Evolutionary conservation across 1,284 basidiomycete genomes (phyloP).

Genomic region (Fomes fomentarius): DNA sequence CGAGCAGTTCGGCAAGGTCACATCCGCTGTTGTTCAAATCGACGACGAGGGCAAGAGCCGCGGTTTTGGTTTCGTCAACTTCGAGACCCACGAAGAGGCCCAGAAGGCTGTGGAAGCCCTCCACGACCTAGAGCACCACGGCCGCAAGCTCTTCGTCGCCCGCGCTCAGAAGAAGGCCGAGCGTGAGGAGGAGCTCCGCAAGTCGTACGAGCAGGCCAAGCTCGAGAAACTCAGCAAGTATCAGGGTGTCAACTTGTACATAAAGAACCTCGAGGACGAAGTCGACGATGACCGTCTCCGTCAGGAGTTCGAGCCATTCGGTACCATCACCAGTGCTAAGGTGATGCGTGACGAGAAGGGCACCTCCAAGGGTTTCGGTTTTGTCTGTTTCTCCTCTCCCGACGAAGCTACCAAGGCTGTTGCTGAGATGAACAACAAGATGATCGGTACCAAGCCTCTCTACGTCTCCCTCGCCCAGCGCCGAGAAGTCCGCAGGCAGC

Average conservation of each 20-base stretch:
- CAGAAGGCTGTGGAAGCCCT: constrained; percentile 89
- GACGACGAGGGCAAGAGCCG: constrained; percentile 92
- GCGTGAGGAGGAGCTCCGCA: constrained; percentile 96
- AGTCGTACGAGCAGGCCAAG: constrained; percentile 94
- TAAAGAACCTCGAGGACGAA: constrained; percentile 97
- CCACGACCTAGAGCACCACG: constrained; percentile 86
- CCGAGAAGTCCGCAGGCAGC: constrained; percentile 97
- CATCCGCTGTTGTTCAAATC: constrained; percentile 83
- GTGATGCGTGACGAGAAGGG: constrained; percentile 98
- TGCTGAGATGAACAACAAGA: constrained; percentile 99
- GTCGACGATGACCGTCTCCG: constrained; percentile 95
- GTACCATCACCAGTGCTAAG: constrained; percentile 97
- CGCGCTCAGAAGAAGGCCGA: constrained; percentile 99
- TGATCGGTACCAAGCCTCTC: constrained; percentile 98
- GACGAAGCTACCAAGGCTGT: constrained; percentile 99
- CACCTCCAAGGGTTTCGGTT: constrained; percentile 95
- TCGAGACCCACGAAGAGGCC: constrained; percentile 90
- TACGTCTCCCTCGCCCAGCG: constrained; percentile 99
- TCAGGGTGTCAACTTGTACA: constrained; percentile 98
- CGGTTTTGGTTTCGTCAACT: constrained; percentile 99
- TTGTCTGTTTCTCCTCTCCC: constrained; percentile 98
- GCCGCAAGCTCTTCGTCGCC: constrained; percentile 93
- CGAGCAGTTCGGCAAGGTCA: constrained; percentile 80
- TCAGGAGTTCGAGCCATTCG: constrained; percentile 95
- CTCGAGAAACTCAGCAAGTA: constrained; percentile 99